Percentiles rank a stretch among this genome's conserved stretches.
Evolutionary conservation across 352 stramenopile genomes (phyloP).

Genomic region (Phytopythium vexans): DNA sequence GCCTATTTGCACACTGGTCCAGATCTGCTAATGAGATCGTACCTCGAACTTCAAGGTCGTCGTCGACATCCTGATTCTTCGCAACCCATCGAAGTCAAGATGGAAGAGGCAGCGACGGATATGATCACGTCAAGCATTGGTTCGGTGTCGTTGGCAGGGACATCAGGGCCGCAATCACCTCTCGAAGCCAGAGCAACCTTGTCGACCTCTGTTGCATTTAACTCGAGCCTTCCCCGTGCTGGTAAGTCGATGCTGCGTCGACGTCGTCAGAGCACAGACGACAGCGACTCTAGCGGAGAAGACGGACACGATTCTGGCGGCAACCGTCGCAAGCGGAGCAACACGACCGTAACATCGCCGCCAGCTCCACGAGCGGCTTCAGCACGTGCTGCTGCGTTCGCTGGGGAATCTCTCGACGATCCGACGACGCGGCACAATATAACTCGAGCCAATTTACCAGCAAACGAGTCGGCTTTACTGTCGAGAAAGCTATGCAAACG

Average conservation of each 20-base stretch:
- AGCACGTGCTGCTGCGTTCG: not conserved
- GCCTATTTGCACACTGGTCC: too few species aligned
- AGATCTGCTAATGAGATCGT: too few species aligned
- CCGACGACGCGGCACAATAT: constrained; percentile 9
- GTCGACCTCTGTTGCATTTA: too few species aligned
- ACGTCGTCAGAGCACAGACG: constrained; percentile 45
- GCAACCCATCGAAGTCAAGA: not conserved
- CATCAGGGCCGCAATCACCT: constrained; percentile 11
- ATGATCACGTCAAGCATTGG: constrained; percentile 50
- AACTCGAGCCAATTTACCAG: constrained; percentile 1
- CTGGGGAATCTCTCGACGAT: not conserved
- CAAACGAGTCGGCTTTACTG: constrained; percentile 14
- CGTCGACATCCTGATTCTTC: too few species aligned
- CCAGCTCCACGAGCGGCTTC: not conserved
- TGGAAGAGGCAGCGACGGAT: constrained; percentile 42
- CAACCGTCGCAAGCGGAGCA: constrained; percentile 64
- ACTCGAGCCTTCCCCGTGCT: constrained; percentile 5
- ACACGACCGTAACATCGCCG: constrained; percentile 31
- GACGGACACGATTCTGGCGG: constrained; percentile 47
- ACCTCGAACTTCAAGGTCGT: too few species aligned
- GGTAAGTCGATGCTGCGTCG: constrained; percentile 33
- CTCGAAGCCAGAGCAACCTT: not conserved
- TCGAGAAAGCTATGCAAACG: constrained; percentile 52
- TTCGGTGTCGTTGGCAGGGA: constrained; percentile 37
- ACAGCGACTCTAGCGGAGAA: constrained; percentile 62